Base-by-base conservation (phyloP, 768 basidiomycete genomes). In the Epithele typhae region DNA sequence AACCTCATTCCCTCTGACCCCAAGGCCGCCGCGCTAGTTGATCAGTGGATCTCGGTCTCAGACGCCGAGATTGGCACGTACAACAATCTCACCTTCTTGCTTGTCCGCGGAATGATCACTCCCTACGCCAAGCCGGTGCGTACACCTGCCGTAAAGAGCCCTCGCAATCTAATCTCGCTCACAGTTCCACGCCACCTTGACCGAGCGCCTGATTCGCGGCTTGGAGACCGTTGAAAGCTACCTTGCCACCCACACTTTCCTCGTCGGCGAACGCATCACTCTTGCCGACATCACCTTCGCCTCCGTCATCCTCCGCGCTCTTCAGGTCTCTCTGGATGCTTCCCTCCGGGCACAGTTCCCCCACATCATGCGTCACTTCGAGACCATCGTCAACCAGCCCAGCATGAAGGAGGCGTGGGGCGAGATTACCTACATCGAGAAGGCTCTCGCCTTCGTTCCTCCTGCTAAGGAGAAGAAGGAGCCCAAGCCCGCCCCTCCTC, bases 221-320 rank as follows among this genome's bases (percentile, higher is more conserved):
- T 73, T 96, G 40, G 69, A 69, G 33, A 81, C 80, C 53, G 73
- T 98, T 46, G 80, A 99, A 55, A 65, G 69, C 25, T 78, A 88
- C 72, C 81, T 99, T 58, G 63, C 73, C 40, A 74, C 79, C 47
- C 81, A 78, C 61, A 99, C 95, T 37, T 98, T 82, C 79, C 78
- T 98, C 59, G 92, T 92, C 45, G 85, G 84, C 55, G 91, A 99
- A 64, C 89, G 95, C 61, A 87, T 98, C 75, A 91, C 92, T 52
- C 76, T 95, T 38, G 96, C 93, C 53, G 96, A 99, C 60, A 65
- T 99, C 67, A 64, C 66, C 61, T 57, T 90, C 54, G 89, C 87
- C 30, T 64, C 73, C 43, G 54, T 77, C 61, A 63, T 92, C 51
- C 73, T 73, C 54, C 72, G 73, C 51, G 75, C 76, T 2, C 77